phyloP scores from a whole-genome alignment of 2,329 filamentous ascomycete species.

The Cryoendolithus antarcticus region DNA sequence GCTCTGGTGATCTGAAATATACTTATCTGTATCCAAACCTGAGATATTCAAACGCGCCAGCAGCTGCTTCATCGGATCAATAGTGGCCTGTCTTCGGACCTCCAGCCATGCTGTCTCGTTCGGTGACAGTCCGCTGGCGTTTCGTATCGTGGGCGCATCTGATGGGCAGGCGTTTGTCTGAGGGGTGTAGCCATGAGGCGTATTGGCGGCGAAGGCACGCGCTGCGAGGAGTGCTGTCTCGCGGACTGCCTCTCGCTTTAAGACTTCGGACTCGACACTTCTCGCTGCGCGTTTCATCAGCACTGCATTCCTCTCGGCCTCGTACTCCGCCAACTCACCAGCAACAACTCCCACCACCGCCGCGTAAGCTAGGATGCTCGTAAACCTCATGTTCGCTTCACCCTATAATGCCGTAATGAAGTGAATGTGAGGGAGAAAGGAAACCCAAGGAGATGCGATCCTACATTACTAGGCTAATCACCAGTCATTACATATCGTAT shows the following conservation, averaged over 20 bases:
- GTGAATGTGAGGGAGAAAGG: too few relatives aligned
- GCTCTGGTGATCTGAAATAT: constrained; percentile 48
- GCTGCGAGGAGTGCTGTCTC: constrained; percentile 1
- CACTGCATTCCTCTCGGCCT: too few relatives aligned
- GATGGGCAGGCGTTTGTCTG: constrained; percentile 55
- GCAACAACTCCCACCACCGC: too few relatives aligned
- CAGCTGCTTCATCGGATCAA: constrained; percentile 62
- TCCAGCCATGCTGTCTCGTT: constrained; percentile 65
- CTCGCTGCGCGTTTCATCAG: too few relatives aligned
- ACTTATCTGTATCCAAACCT: constrained; percentile 63
- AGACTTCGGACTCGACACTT: background rate
- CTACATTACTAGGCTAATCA: too few relatives aligned
- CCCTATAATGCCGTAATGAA: too few relatives aligned
- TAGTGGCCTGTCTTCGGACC: constrained; percentile 57
- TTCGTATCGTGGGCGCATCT: constrained; percentile 55
- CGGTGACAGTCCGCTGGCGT: constrained; percentile 48
- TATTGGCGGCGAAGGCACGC: constrained; percentile 35
- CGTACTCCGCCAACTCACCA: too few relatives aligned
- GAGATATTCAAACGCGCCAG: constrained; percentile 59
- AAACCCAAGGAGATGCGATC: too few relatives aligned
- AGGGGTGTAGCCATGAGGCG: constrained; percentile 61
- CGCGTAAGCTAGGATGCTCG: too few relatives aligned
- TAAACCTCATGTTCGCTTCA: too few relatives aligned
- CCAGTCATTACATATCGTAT: too few relatives aligned
- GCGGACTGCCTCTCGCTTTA: too few relatives aligned